Evolutionary conservation across 2,329 filamentous ascomycete species (phyloP).

Genomic region (Dactylella cylindrospora): DNA sequence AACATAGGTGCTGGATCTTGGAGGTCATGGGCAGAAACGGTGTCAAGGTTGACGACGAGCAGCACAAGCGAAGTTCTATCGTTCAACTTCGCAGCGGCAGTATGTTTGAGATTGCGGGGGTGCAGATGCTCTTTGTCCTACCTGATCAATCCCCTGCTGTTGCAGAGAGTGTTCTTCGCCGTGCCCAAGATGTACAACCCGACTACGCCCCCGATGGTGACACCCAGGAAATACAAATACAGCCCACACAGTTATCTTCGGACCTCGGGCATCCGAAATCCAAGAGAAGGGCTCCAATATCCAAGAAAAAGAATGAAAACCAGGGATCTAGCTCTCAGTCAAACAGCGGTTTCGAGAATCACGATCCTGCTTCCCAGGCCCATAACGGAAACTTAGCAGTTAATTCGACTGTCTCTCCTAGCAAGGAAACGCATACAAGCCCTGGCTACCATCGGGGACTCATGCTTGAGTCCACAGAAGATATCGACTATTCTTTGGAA

Average conservation of each 20-base stretch:
- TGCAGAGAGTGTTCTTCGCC: conserved; percentile 46
- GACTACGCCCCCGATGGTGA: conserved; percentile 35
- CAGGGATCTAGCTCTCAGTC: conserved; percentile 1
- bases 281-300: conserved; percentile 13
- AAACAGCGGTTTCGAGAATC: not conserved
- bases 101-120: conserved; percentile 85
- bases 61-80: conserved; percentile 64
- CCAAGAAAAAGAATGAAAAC: conserved; percentile 25
- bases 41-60: conserved; percentile 74
- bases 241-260: conserved; percentile 34
- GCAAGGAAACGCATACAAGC: conserved; percentile 53
- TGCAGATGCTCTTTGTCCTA: conserved; percentile 99
- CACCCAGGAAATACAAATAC: conserved; percentile 24
- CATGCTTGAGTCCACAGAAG: conserved; percentile 59
- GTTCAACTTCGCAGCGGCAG: conserved; percentile 73
- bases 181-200: conserved; percentile 38
- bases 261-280: conserved; percentile 24
- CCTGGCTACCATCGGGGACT: conserved; percentile 57
- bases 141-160: conserved; percentile 61
- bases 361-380: no score
- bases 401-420: conserved; percentile 22
- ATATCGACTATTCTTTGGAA: conserved; percentile 77
- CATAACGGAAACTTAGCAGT: no score
- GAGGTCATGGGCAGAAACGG: conserved; percentile 89
- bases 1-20: conserved; percentile 71